A percentile compares a stretch with the other conserved stretches of the same genome.
These are phyloP conservation scores for Kalaharituber pfeilii DNA, from an alignment of 2,329 filamentous ascomycete genomes.

Conservation along the genomic window DNA sequence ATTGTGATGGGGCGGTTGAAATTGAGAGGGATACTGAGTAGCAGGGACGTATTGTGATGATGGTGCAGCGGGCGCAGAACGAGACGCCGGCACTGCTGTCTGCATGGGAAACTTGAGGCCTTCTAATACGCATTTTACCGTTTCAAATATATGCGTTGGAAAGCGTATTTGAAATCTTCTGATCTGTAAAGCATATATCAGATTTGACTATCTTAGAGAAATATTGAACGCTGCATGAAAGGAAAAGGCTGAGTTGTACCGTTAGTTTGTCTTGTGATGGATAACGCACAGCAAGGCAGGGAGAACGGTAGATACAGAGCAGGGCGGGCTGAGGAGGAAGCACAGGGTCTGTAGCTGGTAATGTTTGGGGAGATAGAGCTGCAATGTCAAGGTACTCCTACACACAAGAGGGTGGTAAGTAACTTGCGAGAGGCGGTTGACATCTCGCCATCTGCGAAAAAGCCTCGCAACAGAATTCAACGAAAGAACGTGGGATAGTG, in stretches of 20 bases:
- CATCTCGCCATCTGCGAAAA: no score
- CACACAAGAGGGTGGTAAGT: no score
- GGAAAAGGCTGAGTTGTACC: no score
- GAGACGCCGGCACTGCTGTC: neutral
- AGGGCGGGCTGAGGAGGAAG: slow-evolving; percentile 23
- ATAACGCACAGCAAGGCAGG: slow-evolving; percentile 27
- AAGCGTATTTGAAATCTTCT: slow-evolving; percentile 33
- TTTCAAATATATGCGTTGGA: slow-evolving; percentile 27
- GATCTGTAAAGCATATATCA: slow-evolving; percentile 23
- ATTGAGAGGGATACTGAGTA: no score
- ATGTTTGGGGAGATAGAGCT: slow-evolving; percentile 5
- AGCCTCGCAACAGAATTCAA: no score
- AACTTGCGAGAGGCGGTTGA: no score
- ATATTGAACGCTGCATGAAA: no score
- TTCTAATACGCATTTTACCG: slow-evolving; percentile 24
- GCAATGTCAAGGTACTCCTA: slow-evolving; percentile 16
- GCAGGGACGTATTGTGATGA: no score
- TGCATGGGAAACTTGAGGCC: slow-evolving; percentile 25
- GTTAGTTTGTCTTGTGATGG: slow-evolving; percentile 18
- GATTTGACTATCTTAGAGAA: neutral
- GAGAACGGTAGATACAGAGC: slow-evolving; percentile 18
- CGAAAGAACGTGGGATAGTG: no score
- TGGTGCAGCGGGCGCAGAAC: neutral
- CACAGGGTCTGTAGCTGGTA: slow-evolving; percentile 18
- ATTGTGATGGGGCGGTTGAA: neutral